Evolutionary conservation across 1,284 basidiomycete species (phyloP).

Genomic region (Austroboletus olivaceoglutinosus): DNA sequence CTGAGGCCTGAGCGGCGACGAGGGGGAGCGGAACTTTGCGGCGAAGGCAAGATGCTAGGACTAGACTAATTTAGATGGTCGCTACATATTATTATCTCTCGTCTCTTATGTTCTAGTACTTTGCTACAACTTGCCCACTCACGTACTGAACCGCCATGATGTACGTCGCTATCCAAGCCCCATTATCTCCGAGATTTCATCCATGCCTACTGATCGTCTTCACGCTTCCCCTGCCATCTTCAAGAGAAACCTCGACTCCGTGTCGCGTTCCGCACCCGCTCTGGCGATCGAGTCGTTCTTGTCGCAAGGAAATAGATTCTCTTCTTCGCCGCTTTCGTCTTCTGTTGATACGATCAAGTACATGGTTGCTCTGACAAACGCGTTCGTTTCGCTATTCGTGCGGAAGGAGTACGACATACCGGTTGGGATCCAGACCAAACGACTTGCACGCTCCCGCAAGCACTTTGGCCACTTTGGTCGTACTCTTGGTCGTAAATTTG

Average conservation of each 20-base stretch:
- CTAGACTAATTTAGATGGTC: too few species aligned
- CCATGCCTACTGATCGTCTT: slow-evolving; percentile 1
- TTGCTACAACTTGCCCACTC: too few species aligned
- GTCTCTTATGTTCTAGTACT: too few species aligned
- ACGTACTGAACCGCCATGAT: too few species aligned
- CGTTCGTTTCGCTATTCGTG: background rate
- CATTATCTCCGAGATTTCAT: background rate
- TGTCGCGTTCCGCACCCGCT: slow-evolving; percentile 27
- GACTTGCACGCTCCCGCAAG: slow-evolving; percentile 42
- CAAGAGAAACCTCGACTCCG: slow-evolving; percentile 25
- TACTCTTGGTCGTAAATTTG: slow-evolving; percentile 44
- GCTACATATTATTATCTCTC: too few species aligned
- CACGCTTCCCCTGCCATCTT: slow-evolving; percentile 24
- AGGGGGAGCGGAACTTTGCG: too few species aligned
- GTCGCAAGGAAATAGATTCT: slow-evolving; percentile 29
- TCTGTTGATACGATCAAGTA: slow-evolving; percentile 23
- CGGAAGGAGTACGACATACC: slow-evolving; percentile 25
- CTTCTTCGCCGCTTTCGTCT: slow-evolving; percentile 23
- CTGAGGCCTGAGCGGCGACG: too few species aligned
- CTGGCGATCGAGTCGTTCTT: slow-evolving; percentile 30
- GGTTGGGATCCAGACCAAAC: slow-evolving; percentile 36
- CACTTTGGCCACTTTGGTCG: slow-evolving; percentile 44
- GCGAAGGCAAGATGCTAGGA: too few species aligned
- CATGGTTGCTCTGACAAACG: slow-evolving; percentile 22
- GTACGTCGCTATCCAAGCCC: background rate